Evolutionary conservation across 1,139 yeast genomes (phyloP).

Genomic region (Pichia sp.): DNA sequence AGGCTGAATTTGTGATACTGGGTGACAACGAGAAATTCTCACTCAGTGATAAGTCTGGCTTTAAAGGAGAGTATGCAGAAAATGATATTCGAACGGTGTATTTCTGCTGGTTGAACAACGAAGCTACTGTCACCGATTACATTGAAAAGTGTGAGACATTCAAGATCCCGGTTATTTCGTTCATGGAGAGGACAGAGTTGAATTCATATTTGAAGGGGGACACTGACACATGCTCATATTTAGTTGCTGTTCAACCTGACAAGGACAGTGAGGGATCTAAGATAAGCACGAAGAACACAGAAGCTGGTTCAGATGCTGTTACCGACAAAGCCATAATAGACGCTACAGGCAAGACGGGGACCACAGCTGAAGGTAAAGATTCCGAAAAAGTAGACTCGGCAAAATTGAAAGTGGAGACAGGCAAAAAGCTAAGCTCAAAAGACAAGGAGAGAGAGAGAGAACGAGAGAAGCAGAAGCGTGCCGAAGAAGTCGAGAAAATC

Average conservation of each 20-base stretch:
- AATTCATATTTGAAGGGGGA: conserved; percentile 76
- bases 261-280: neutral
- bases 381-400: neutral
- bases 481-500: conserved; percentile 21
- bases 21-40: conserved; percentile 23
- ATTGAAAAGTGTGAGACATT: conserved; percentile 65
- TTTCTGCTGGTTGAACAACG: conserved; percentile 73
- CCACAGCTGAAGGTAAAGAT: neutral
- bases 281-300: neutral
- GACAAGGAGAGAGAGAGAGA: neutral
- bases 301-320: neutral
- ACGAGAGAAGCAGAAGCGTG: neutral
- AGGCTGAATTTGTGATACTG: conserved; percentile 29
- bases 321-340: neutral
- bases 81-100: conserved; percentile 39
- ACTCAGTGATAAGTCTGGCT: conserved; percentile 51
- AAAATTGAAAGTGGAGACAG: neutral
- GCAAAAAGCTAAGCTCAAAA: neutral
- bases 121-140: conserved; percentile 78
- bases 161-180: conserved; percentile 68
- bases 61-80: conserved; percentile 29
- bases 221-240: conserved; percentile 52
- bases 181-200: conserved; percentile 81
- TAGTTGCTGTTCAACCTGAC: conserved; percentile 25
- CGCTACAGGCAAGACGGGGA: too few relatives aligned